Evolutionary conservation across 768 basidiomycete genomes (phyloP).

Genomic region (Trametes cingulata): DNA sequence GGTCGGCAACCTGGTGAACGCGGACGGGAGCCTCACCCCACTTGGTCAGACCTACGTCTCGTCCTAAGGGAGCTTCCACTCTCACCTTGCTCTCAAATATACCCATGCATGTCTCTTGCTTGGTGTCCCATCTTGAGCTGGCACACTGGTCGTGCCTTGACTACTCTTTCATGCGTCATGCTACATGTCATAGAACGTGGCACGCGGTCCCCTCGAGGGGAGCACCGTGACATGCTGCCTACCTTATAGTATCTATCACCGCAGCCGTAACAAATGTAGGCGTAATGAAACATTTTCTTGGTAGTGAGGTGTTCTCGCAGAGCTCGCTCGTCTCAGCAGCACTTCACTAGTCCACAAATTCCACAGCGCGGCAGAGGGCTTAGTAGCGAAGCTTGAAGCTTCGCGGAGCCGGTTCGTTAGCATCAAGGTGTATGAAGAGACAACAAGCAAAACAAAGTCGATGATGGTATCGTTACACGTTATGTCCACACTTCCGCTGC

Average conservation of each 20-base stretch:
- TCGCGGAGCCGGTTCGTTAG: background rate
- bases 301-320: too few relatives aligned
- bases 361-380: background rate
- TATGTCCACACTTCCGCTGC: conserved; percentile 7
- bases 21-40: conserved; percentile 23
- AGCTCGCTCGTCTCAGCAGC: too few relatives aligned
- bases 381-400: background rate
- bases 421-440: conserved; percentile 4
- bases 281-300: background rate
- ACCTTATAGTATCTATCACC: background rate
- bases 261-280: background rate
- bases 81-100: background rate
- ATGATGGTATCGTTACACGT: conserved; percentile 18
- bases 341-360: too few relatives aligned
- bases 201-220: conserved; percentile 4
- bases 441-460: conserved; percentile 13
- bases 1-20: conserved; percentile 29
- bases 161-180: background rate
- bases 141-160: background rate
- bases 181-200: background rate
- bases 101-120: background rate
- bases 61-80: conserved; percentile 1
- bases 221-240: background rate
- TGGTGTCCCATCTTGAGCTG: background rate
- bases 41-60: conserved; percentile 31